Conservation (phyloP, 2,329 filamentous ascomycete species). For the Didymella keratinophila region DNA sequence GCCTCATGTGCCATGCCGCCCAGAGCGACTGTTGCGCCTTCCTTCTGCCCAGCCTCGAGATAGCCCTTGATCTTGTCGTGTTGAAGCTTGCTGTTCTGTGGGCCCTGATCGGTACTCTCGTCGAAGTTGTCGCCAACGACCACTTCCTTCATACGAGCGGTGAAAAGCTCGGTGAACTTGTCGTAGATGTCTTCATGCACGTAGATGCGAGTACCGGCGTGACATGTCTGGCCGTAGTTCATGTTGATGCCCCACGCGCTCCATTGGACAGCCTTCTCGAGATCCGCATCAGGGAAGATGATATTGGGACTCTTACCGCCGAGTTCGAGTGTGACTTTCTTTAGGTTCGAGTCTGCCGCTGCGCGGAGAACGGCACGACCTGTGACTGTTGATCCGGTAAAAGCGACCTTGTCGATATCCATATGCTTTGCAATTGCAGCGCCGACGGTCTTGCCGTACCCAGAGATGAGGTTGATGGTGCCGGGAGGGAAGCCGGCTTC, state of each 20-base stretch:
- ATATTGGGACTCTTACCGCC: constrained; percentile 56
- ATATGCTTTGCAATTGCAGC: constrained; percentile 51
- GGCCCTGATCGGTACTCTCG: constrained; percentile 43
- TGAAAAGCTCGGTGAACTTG: constrained; percentile 49
- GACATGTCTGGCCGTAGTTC: constrained; percentile 52
- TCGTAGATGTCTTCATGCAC: constrained; percentile 51
- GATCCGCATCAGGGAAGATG: constrained; percentile 55
- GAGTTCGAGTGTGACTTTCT: constrained; percentile 55
- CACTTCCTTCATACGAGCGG: constrained; percentile 42
- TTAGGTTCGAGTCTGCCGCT: constrained; percentile 47
- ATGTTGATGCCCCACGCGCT: constrained; percentile 47
- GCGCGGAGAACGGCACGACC: constrained; percentile 27
- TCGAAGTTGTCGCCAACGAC: constrained; percentile 44
- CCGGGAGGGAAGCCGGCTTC: constrained; percentile 63
- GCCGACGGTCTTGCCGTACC: constrained; percentile 60
- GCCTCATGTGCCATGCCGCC: constrained; percentile 40
- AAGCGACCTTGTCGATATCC: constrained; percentile 52
- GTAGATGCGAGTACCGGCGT: constrained; percentile 50
- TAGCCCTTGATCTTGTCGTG: constrained; percentile 17
- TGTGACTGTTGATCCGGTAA: constrained; percentile 52
- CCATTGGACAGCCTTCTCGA: constrained; percentile 53
- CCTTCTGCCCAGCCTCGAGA: constrained; percentile 32
- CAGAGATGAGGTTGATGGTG: constrained; percentile 66
- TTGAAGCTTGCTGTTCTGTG: constrained; percentile 43
- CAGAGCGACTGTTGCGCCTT: constrained; percentile 44